Conservation (phyloP, 257 asterid species). For the Paulownia fortunei region DNA sequence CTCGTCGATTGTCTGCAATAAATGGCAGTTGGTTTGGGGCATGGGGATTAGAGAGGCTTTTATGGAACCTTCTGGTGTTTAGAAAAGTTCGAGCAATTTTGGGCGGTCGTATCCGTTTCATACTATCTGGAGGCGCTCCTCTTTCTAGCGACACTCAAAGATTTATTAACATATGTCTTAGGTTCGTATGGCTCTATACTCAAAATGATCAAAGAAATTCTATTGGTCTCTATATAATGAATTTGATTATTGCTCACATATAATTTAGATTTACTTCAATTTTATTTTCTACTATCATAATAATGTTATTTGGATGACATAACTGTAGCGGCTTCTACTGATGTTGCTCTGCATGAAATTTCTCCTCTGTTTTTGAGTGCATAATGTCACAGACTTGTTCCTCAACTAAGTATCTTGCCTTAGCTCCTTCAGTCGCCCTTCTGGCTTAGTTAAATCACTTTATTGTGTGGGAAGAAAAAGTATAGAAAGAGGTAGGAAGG, state of each 20-base stretch:
- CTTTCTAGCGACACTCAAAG: slow-evolving; percentile 95
- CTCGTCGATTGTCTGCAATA: slow-evolving; percentile 79
- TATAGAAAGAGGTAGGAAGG: too few relatives aligned
- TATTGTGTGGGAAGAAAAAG: too few relatives aligned
- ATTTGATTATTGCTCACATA: neutral
- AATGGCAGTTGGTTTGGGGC: slow-evolving; percentile 99
- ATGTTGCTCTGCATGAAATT: neutral
- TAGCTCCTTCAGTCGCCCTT: neutral
- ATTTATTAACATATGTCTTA: slow-evolving; percentile 94
- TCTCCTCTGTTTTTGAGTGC: neutral
- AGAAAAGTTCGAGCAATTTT: slow-evolving; percentile 89
- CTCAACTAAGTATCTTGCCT: neutral
- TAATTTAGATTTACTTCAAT: neutral
- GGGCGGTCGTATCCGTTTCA: slow-evolving; percentile 93
- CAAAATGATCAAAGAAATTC: neutral
- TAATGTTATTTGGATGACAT: neutral
- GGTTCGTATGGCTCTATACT: slow-evolving; percentile 62
- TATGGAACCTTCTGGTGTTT: slow-evolving; percentile 89
- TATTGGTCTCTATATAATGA: neutral
- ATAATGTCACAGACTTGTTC: neutral
- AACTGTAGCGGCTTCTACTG: neutral
- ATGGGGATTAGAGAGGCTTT: slow-evolving; percentile 89
- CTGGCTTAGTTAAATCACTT: too few relatives aligned
- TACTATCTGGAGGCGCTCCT: slow-evolving; percentile 98
- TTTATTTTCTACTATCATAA: neutral